Evolutionary conservation across 768 basidiomycete genomes (phyloP), one percentile per base, ranked within the genome.

Genomic region (Phlegmacium glaucopus): DNA sequence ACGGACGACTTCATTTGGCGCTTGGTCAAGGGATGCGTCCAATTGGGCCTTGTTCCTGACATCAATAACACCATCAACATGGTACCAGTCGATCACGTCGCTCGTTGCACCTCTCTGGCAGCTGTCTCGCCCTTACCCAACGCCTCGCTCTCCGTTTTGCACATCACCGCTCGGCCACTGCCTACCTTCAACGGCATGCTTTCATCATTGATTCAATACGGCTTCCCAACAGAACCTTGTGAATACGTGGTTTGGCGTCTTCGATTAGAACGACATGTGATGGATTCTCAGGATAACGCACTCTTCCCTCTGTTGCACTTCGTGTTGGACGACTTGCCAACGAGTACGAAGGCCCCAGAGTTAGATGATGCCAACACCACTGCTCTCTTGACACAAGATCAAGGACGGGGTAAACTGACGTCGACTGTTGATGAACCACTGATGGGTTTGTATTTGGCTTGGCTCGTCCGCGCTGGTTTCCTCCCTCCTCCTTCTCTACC

Each of bases 1-100:
- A 98, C 96, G 28, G 95, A 99, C 57, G 96, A 99, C 64, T 99
- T 99, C 68, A 82, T 99, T 47, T 98, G 95, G 95, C 82, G 96
- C 3, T 72, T 99, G 66, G 90, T 96, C 61, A 98, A 98, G 66
- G 96, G 96, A n/a, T 97, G 94, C 61, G 77, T 97, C 30, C 96
- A 99, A 63, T 83, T 98, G n/a, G 95, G 94, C 1, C 79, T 92
- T 34, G 85, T 93, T 2, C 96, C 96, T 9, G 91, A 99, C 62
- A 97, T 99, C 66, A 93, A 96, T 74, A 99, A 99, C 68, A 87
- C 91, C 1, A 79, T 99, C 60, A 99, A 99, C 70, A 94, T 97
- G 87, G 91, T 94, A 7, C 96, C 96, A 0, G 96, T 98, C 32
- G 90, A 98, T 65, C 90, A 94, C 63, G 94, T 99, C 52, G 94